Evolutionary conservation across 345 rosid genomes (phyloP).

Genomic region (Anacardium occidentale): DNA sequence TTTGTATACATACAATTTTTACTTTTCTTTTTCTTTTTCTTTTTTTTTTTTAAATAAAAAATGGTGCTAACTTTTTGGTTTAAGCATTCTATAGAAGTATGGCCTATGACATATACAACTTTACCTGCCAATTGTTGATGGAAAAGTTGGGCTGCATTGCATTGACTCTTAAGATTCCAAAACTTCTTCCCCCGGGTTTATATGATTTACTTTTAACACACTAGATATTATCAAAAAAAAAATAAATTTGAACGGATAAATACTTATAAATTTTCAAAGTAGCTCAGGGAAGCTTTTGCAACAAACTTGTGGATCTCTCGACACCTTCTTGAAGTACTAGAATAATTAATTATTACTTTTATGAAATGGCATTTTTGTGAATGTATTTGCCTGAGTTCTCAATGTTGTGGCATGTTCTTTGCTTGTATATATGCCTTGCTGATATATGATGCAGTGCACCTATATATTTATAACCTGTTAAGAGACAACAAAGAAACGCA

Average conservation of each 20-base stretch:
- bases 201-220: neutral
- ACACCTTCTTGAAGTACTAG: neutral
- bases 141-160: neutral
- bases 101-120: too few species aligned
- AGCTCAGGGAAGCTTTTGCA: neutral
- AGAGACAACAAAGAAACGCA: neutral
- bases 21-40: neutral
- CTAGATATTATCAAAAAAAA: too few species aligned
- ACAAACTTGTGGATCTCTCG: neutral
- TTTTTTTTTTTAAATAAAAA: neutral
- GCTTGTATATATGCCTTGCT: neutral
- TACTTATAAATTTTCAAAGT: neutral
- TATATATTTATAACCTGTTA: neutral
- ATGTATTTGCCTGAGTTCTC: conserved; percentile 4
- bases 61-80: neutral
- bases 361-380: neutral
- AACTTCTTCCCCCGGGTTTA: neutral
- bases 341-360: too few species aligned
- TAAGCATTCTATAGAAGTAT: too few species aligned
- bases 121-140: neutral
- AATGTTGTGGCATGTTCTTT: neutral
- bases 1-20: too few species aligned
- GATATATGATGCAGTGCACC: neutral
- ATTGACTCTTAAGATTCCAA: neutral
- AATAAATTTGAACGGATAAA: too few species aligned